A percentile compares a stretch with the other conserved stretches of the same genome.
Evolutionary conservation across 2,329 filamentous ascomycete species (phyloP).

Genomic region (Colletotrichum trifolii): DNA sequence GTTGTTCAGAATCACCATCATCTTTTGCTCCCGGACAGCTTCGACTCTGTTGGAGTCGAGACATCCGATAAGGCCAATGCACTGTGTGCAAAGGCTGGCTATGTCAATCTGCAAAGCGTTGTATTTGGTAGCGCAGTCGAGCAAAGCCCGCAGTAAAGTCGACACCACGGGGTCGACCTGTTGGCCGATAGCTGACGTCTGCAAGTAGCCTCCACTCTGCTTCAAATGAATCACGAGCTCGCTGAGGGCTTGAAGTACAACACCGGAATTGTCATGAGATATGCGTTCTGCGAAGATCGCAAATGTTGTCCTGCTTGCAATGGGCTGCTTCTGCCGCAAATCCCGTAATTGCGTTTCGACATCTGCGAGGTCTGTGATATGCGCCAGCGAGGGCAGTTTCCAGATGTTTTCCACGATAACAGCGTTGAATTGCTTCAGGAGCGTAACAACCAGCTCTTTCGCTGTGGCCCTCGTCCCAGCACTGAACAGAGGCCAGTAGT

Average conservation of each 20-base stretch:
- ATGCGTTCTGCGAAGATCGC: conserved; percentile 78
- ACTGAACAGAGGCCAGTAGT: conserved; percentile 80
- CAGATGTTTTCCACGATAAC: conserved; percentile 75
- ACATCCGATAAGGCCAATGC: conserved; percentile 89
- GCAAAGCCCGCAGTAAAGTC: conserved; percentile 77
- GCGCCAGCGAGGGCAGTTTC: conserved; percentile 80
- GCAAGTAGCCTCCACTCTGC: conserved; percentile 79
- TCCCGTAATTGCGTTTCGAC: conserved; percentile 73
- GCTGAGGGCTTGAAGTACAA: conserved; percentile 82
- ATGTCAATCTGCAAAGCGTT: conserved; percentile 75
- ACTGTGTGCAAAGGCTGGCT: conserved; percentile 79
- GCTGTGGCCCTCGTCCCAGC: conserved; percentile 68
- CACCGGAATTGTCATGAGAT: conserved; percentile 84
- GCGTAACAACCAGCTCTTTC: conserved; percentile 69
- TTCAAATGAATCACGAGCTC: conserved; percentile 82
- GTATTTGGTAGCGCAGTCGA: conserved; percentile 88
- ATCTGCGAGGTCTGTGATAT: conserved; percentile 75
- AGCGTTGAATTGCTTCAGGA: conserved; percentile 71
- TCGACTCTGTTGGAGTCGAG: conserved; percentile 93
- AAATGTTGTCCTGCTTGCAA: conserved; percentile 60
- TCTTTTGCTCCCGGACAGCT: conserved; percentile 77
- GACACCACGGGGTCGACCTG: conserved; percentile 82
- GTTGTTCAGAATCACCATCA: conserved; percentile 89
- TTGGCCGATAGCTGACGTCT: conserved; percentile 83
- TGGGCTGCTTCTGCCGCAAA: conserved; percentile 66